Conservation (phyloP, 208 protist species). For the Sergeia podlipaevii region DNA sequence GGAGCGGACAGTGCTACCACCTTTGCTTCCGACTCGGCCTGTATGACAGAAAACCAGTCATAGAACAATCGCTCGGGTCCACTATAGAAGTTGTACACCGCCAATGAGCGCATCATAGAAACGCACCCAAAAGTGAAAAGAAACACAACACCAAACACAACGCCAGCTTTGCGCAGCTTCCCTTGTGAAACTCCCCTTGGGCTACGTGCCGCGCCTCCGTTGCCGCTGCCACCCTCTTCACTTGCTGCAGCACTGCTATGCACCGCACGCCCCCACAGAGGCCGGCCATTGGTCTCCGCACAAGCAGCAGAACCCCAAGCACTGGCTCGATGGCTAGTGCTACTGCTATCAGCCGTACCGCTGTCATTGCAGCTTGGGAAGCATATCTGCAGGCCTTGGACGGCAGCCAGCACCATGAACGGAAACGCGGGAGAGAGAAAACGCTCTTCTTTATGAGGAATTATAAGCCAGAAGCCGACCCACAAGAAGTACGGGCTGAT, state of each 20-base stretch:
- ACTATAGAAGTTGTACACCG: constrained; percentile 68
- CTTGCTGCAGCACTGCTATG: no score
- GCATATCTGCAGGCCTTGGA: constrained; percentile 33
- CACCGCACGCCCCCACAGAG: no score
- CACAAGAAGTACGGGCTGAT: constrained; percentile 85
- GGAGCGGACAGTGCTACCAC: no score
- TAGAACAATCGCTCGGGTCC: constrained; percentile 64
- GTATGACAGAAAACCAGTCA: constrained; percentile 50
- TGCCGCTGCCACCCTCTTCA: no score
- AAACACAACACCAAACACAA: constrained; percentile 28
- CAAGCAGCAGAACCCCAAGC: no score
- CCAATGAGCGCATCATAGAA: constrained; percentile 57
- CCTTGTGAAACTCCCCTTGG: no score
- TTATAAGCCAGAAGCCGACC: constrained; percentile 79
- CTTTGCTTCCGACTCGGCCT: constrained; percentile 18
- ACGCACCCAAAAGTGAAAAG: constrained; percentile 46
- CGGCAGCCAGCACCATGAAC: constrained; percentile 79
- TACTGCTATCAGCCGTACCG: not conserved
- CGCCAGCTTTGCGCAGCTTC: no score
- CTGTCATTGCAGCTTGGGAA: constrained; percentile 13
- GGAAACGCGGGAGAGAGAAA: constrained; percentile 94
- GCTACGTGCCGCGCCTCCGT: no score
- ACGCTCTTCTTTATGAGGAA: constrained; percentile 95
- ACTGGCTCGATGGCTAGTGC: no score
- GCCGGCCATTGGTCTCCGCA: no score